Conservation (phyloP, 2,329 filamentous ascomycete species). For the Cucurbitaria berberidis region DNA sequence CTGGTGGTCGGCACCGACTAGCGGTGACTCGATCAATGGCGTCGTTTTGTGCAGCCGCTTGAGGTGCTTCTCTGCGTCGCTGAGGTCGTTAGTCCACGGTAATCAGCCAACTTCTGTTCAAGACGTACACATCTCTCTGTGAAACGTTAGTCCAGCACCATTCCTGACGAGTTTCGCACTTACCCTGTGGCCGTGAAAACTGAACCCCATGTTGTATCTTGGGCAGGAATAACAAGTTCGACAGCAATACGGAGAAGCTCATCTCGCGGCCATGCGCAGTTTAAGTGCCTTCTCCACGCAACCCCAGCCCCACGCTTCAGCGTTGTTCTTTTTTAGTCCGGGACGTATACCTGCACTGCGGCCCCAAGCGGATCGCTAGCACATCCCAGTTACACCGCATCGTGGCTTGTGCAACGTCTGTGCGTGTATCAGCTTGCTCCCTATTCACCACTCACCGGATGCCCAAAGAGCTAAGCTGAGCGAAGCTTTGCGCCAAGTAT, state of each 20-base stretch:
- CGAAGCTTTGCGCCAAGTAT: conserved; percentile 11
- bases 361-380: conserved; percentile 7
- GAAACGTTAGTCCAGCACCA: conserved; percentile 8
- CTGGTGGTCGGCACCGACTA: conserved; percentile 45
- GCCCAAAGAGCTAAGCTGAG: conserved; percentile 14
- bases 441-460: conserved; percentile 4
- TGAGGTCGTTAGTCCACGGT: conserved; percentile 18
- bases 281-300: conserved; percentile 6
- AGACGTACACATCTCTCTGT: conserved; percentile 35
- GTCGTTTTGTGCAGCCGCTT: conserved; percentile 43
- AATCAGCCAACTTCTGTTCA: not conserved
- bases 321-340: conserved; percentile 16
- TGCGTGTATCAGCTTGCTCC: conserved; percentile 5
- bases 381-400: conserved; percentile 12
- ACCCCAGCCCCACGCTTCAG: conserved; percentile 4
- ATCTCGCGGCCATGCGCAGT: conserved; percentile 6
- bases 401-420: conserved; percentile 20
- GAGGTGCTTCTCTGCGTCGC: conserved; percentile 46
- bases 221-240: not conserved
- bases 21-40: conserved; percentile 44
- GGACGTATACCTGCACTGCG: conserved; percentile 2
- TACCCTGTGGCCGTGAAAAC: conserved; percentile 39
- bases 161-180: not conserved
- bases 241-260: not conserved
- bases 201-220: conserved; percentile 35